Conservation (phyloP, 2,329 filamentous ascomycete genomes). For the Paecilomyces dactylethromorphus region DNA sequence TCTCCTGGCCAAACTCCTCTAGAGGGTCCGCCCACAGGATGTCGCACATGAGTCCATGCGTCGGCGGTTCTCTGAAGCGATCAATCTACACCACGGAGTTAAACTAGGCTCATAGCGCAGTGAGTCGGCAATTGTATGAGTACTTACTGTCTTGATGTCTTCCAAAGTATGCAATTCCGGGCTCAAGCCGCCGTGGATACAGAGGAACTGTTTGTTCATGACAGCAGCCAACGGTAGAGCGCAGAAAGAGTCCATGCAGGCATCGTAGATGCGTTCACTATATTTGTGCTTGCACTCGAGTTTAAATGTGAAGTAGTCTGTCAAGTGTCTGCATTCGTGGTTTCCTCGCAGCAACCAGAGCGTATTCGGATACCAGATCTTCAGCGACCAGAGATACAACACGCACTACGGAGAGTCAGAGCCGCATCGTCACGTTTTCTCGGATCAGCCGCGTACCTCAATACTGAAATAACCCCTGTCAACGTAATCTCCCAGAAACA, state of each 20-base stretch:
- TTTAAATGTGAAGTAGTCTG: constrained; percentile 99
- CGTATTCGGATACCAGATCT: constrained; percentile 98
- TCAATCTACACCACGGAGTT: constrained; percentile 61
- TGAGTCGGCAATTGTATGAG: background rate
- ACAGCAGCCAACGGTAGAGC: constrained; percentile 85
- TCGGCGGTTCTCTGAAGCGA: constrained; percentile 94
- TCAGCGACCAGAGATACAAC: constrained; percentile 92
- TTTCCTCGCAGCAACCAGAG: constrained; percentile 96
- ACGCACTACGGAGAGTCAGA: constrained; percentile 57
- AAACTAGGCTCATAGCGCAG: constrained; percentile 14
- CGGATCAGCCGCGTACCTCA: constrained; percentile 50
- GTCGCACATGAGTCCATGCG: constrained; percentile 97
- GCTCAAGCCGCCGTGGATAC: constrained; percentile 93
- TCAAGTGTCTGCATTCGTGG: constrained; percentile 97
- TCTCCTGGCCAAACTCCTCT: constrained; percentile 98
- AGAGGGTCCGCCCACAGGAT: constrained; percentile 98
- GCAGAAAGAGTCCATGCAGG: constrained; percentile 98
- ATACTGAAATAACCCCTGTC: constrained; percentile 99
- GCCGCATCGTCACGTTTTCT: constrained; percentile 6
- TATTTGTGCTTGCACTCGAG: constrained; percentile 99
- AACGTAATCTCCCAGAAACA: constrained; percentile 97
- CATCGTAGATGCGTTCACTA: constrained; percentile 90
- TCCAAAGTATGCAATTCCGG: constrained; percentile 94
- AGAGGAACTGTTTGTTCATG: constrained; percentile 99
- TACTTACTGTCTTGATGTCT: constrained; percentile 75